Evolutionary conservation across 345 rosid genomes (phyloP).

Genomic region (Raphanus raphanistrum): DNA sequence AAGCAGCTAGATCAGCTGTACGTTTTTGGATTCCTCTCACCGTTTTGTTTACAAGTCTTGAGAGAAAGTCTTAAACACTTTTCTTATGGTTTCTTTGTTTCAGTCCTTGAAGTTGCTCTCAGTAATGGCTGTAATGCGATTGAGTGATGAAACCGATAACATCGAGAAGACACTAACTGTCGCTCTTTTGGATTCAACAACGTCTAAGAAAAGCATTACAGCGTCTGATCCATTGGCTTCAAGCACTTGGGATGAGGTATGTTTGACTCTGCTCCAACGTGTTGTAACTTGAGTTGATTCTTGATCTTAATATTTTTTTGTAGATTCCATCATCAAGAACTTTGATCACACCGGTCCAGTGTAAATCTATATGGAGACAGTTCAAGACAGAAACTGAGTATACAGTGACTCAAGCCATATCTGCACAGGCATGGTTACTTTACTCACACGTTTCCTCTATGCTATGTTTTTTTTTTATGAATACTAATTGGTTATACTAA

Average conservation of each 20-base stretch:
- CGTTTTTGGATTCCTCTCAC: slow-evolving; percentile 14
- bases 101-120: slow-evolving; percentile 90
- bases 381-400: slow-evolving; percentile 92
- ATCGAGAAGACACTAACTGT: slow-evolving; percentile 55
- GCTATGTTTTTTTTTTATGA: not conserved
- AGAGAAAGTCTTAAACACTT: not conserved
- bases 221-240: slow-evolving; percentile 76
- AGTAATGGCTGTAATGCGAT: slow-evolving; percentile 76
- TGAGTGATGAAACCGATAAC: slow-evolving; percentile 64
- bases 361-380: slow-evolving; percentile 96
- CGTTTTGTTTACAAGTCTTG: not conserved
- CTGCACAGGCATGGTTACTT: slow-evolving; percentile 78
- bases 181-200: slow-evolving; percentile 57
- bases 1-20: slow-evolving; percentile 81
- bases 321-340: slow-evolving; percentile 79
- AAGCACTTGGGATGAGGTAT: slow-evolving; percentile 84
- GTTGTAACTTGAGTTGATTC: not conserved
- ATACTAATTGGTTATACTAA: slow-evolving; percentile 10
- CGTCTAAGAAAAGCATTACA: slow-evolving; percentile 52
- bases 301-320: not conserved
- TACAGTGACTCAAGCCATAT: slow-evolving; percentile 89
- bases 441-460: not conserved
- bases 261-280: slow-evolving; percentile 2
- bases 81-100: slow-evolving; percentile 14
- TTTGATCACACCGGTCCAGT: slow-evolving; percentile 87